Percentiles rank a stretch among this genome's conserved stretches.
Conservation (phyloP, 169 alveolate genomes). For the Cryptosporidium tyzzeri region DNA sequence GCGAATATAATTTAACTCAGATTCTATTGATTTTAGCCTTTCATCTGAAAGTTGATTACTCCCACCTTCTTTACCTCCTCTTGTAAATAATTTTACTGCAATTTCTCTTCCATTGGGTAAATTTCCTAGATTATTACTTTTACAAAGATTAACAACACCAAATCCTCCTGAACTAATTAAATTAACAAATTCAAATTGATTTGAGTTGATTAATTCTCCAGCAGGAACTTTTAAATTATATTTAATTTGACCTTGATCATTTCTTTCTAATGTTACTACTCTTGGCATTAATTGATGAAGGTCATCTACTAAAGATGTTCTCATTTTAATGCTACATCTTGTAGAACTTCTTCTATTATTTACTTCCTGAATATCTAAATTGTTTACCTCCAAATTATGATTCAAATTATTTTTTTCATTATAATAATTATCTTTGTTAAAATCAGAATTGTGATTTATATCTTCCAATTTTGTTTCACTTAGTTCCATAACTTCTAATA, state of each 20-base stretch:
- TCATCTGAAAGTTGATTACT: constrained; percentile 41
- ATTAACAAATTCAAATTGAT: constrained; percentile 39
- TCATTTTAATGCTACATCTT: constrained; percentile 46
- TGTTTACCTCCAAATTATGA: not conserved
- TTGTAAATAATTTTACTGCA: constrained; percentile 55
- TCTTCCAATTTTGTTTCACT: not conserved
- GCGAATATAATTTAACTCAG: constrained; percentile 61
- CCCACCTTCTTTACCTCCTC: constrained; percentile 25
- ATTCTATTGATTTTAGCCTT: constrained; percentile 54
- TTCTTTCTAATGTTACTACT: constrained; percentile 61
- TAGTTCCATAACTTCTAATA: not conserved
- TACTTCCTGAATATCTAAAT: not conserved
- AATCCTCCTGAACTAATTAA: constrained; percentile 65
- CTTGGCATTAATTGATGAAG: constrained; percentile 33
- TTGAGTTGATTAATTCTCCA: constrained; percentile 29
- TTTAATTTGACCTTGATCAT: constrained; percentile 28
- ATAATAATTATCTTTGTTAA: not conserved
- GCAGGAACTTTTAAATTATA: constrained; percentile 38
- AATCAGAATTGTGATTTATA: not conserved
- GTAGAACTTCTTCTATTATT: not conserved
- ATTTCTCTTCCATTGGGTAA: constrained; percentile 52
- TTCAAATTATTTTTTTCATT: not conserved
- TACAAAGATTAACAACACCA: constrained; percentile 53
- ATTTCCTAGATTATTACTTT: constrained; percentile 9
- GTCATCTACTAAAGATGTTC: constrained; percentile 52